These are phyloP conservation scores for Aspergillus bombycis DNA, from an alignment of 2,329 filamentous ascomycete species.

Conservation along the genomic window DNA sequence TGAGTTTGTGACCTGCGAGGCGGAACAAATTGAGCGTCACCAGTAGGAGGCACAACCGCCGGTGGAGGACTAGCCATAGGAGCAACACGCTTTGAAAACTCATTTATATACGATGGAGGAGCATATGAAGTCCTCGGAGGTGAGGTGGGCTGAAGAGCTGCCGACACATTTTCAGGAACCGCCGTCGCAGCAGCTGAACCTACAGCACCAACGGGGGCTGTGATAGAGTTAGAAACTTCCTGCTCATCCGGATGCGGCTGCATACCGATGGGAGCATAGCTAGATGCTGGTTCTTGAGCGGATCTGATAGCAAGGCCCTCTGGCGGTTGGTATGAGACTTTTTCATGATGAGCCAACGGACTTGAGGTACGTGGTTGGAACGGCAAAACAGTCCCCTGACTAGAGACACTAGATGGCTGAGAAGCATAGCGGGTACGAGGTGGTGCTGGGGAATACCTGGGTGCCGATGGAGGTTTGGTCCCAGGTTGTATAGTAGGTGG, in stretches of 20 bases:
- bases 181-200: slow-evolving; percentile 12
- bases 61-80: slow-evolving; percentile 23
- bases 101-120: slow-evolving; percentile 35
- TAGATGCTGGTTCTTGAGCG: slow-evolving; percentile 29
- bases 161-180: slow-evolving; percentile 10
- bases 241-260: slow-evolving; percentile 23
- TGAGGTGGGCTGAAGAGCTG: slow-evolving; percentile 25
- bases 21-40: slow-evolving; percentile 38
- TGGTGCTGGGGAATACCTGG: slow-evolving; percentile 46
- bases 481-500: slow-evolving; percentile 36
- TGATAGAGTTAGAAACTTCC: background rate
- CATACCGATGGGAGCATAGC: slow-evolving; percentile 22
- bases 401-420: slow-evolving; percentile 35
- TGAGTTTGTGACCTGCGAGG: slow-evolving; percentile 60
- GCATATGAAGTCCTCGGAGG: slow-evolving; percentile 38
- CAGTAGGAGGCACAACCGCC: slow-evolving; percentile 22
- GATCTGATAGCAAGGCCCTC: slow-evolving; percentile 23
- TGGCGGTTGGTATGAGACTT: slow-evolving; percentile 36
- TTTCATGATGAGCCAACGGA: slow-evolving; percentile 59
- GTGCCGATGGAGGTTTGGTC: slow-evolving; percentile 40
- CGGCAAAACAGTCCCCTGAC: slow-evolving; percentile 44
- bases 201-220: background rate
- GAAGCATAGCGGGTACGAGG: slow-evolving; percentile 44
- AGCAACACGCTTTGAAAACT: slow-evolving; percentile 35
- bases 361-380: slow-evolving; percentile 69